phyloP scores from a whole-genome alignment of 75 land plant species.

The Ceratopteris richardii region DNA sequence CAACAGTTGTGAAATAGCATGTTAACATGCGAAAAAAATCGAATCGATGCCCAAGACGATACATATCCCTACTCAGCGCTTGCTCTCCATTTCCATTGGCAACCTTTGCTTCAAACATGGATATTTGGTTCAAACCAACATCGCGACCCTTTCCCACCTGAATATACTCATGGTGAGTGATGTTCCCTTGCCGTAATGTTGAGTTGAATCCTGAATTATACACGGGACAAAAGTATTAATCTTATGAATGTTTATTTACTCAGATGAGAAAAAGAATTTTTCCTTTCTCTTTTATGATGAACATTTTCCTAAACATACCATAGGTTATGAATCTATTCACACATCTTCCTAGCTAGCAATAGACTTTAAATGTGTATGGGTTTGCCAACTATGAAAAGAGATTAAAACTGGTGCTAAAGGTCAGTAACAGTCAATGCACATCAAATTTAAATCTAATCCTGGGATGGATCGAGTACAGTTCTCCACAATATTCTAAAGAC shows the following conservation, averaged over 20 bases:
- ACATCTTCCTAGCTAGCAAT: not conserved
- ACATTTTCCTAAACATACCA: conserved; percentile 13
- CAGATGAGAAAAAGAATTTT: too few species aligned
- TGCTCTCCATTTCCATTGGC: conserved; percentile 98
- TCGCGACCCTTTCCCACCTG: conserved; percentile 99
- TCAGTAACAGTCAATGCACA: too few species aligned
- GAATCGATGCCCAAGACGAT: conserved; percentile 92
- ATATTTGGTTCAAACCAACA: conserved; percentile 94
- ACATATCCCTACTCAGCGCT: conserved; percentile 83
- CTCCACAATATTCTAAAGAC: too few species aligned
- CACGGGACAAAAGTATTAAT: too few species aligned
- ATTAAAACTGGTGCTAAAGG: too few species aligned
- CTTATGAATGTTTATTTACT: too few species aligned
- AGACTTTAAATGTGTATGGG: not conserved
- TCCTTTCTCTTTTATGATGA: too few species aligned
- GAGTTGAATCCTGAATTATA: conserved; percentile 98
- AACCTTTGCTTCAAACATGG: conserved; percentile 94
- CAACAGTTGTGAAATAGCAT: conserved; percentile 86
- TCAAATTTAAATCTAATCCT: too few species aligned
- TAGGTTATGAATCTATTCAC: conserved; percentile 2
- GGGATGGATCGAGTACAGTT: too few species aligned
- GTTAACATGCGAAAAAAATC: conserved; percentile 96
- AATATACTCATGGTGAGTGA: conserved; percentile 97
- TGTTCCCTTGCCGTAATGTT: conserved; percentile 76
- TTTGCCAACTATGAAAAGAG: too few species aligned